Percentiles rank a stretch among this genome's conserved stretches.
These are phyloP conservation scores for Babesia sp. DNA, from an alignment of 169 alveolate species.

Conservation along the genomic window DNA sequence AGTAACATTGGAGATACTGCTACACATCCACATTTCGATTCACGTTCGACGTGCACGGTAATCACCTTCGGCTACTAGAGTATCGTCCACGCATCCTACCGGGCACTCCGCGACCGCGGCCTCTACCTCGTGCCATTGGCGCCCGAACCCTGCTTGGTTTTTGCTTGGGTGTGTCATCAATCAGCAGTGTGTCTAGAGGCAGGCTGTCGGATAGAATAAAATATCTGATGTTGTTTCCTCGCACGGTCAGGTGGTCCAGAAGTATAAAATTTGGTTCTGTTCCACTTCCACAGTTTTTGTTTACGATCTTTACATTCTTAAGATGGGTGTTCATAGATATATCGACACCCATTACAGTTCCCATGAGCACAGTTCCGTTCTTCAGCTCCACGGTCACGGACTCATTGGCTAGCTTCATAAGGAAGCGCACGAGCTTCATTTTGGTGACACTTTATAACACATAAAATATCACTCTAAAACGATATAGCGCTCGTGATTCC, in stretches of 20 bases:
- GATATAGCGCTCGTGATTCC: not conserved
- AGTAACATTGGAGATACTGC: not conserved
- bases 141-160: slow-evolving; percentile 77
- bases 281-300: slow-evolving; percentile 86
- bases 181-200: slow-evolving; percentile 92
- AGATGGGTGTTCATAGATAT: slow-evolving; percentile 98
- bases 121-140: slow-evolving; percentile 58
- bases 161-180: slow-evolving; percentile 94
- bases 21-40: not conserved
- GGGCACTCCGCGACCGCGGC: slow-evolving; percentile 74
- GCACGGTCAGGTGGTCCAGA: slow-evolving; percentile 74
- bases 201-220: slow-evolving; percentile 94
- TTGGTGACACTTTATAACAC: slow-evolving; percentile 4
- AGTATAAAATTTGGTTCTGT: slow-evolving; percentile 67
- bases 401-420: slow-evolving; percentile 95
- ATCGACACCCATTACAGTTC: slow-evolving; percentile 95
- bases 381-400: slow-evolving; percentile 95
- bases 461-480: not conserved
- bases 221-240: slow-evolving; percentile 93
- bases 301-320: slow-evolving; percentile 94
- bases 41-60: not conserved
- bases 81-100: slow-evolving; percentile 66
- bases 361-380: slow-evolving; percentile 96
- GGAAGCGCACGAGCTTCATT: slow-evolving; percentile 96
- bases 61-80: slow-evolving; percentile 21